phyloP scores from a whole-genome alignment of 306 rosid species.

The Chamaecrista fasciculata region DNA sequence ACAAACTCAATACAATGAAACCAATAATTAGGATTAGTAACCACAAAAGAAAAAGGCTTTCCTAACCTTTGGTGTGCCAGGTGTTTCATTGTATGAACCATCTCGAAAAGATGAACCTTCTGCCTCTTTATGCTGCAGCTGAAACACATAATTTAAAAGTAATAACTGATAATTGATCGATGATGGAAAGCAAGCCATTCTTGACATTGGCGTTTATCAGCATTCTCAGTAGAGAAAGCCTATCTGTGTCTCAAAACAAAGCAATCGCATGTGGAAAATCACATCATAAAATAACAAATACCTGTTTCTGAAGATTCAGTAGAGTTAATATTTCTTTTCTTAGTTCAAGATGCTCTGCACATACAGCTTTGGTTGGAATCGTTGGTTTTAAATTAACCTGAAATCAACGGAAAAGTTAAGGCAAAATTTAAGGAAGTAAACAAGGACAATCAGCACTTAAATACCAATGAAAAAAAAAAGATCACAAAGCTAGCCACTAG shows the following conservation, averaged over 20 bases:
- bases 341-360: conserved; percentile 96
- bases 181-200: background rate
- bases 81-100: conserved; percentile 68
- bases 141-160: conserved; percentile 31
- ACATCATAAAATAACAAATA: conserved; percentile 21
- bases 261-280: background rate
- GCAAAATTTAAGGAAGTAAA: too few relatives aligned
- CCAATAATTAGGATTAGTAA: background rate
- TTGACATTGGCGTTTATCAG: background rate
- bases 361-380: conserved; percentile 96
- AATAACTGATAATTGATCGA: conserved; percentile 12
- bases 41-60: conserved; percentile 12
- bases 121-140: conserved; percentile 96
- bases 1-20: too few relatives aligned
- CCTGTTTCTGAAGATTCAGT: conserved; percentile 98
- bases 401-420: conserved; percentile 6
- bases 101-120: conserved; percentile 90
- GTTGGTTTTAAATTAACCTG: conserved; percentile 95
- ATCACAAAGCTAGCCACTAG: too few relatives aligned
- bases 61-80: conserved; percentile 87
- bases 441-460: background rate
- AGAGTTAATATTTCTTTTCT: conserved; percentile 91
- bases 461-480: background rate
- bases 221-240: too few relatives aligned
- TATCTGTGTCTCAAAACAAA: too few relatives aligned